Evolutionary conservation across 2,329 filamentous ascomycete genomes (phyloP), one percentile per base, ranked within the genome.

Genomic region (Phialophora verrucosa): DNA sequence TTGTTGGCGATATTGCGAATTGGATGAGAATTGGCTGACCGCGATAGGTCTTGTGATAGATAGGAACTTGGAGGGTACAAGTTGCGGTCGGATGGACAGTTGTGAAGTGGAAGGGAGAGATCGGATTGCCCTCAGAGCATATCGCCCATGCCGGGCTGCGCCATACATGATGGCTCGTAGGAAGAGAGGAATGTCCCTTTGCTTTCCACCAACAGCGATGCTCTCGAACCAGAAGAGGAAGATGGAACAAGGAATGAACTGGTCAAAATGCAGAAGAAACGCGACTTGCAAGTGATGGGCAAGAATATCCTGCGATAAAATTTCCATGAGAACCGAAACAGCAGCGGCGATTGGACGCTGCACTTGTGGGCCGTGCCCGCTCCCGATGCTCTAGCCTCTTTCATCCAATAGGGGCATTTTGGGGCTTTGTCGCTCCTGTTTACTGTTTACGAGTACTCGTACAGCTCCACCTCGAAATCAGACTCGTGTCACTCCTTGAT

Each of bases 141-240:
- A 51, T 35, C 65, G 65, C 57, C 68, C 68, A 35, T 67, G 65
- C 44, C 68, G 65, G 60, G 68, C 65, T 11, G 63, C 62, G 54
- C 63, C 65, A 55, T 70, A 70, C 68, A 70, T 70, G 25, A 82
- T 81, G 7, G 50, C 38, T n/a, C 51, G 17, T 31, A 14, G 49
- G 38, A n/a, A 55, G 59, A 53, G 23, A 29, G 14, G 17, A 62
- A 5, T 44, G 14, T n/a, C 7, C 38, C 7, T 7, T 10, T n/a
- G 38, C 14, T 44, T n/a, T 7, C 38, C 5, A 44, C 14, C 38
- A 44, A 44, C 17, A 8, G 38, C 11, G 20, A 29, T 29, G 23
- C 31, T 27, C 38, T 25, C 38, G 20, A 23, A 38, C 42, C 10
- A 29, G 25, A 54, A 23, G 38, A n/a, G 14, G 14, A 44, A 44